phyloP scores from a whole-genome alignment of 352 stramenopile genomes.

The Pythium sukuiense region DNA sequence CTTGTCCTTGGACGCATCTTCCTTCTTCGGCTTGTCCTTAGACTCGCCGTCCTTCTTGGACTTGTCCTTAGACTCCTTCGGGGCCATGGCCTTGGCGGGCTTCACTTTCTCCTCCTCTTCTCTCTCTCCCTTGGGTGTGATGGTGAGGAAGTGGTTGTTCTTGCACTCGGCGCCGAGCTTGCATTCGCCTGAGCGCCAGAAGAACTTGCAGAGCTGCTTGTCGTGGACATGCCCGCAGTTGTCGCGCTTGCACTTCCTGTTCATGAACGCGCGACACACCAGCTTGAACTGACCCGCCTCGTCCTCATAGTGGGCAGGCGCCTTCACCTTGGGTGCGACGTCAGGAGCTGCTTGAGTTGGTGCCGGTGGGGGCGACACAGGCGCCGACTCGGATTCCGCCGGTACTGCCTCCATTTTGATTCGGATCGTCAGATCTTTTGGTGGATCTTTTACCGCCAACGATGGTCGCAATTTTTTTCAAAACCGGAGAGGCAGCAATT shows the following conservation, averaged over 20 bases:
- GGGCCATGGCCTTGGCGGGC: conserved; percentile 12
- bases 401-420: conserved; percentile 15
- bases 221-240: conserved; percentile 60
- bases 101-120: conserved; percentile 28
- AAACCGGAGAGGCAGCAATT: neutral
- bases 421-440: conserved; percentile 1
- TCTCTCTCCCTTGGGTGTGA: conserved; percentile 14
- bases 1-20: conserved; percentile 14
- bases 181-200: conserved; percentile 50
- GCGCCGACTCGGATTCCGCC: neutral
- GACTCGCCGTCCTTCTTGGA: conserved; percentile 38
- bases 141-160: conserved; percentile 59
- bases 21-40: conserved; percentile 15
- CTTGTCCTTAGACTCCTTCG: conserved; percentile 21
- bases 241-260: conserved; percentile 27
- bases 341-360: neutral
- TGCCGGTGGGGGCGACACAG: conserved; percentile 1
- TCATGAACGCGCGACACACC: conserved; percentile 63
- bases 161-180: conserved; percentile 55
- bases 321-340: conserved; percentile 14
- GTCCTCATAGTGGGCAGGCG: conserved; percentile 46
- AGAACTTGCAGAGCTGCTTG: conserved; percentile 43
- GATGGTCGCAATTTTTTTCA: neutral
- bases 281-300: conserved; percentile 55
- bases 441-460: conserved; percentile 24